phyloP scores from a whole-genome alignment of 208 protist species.

The Borovskyia barvae region DNA sequence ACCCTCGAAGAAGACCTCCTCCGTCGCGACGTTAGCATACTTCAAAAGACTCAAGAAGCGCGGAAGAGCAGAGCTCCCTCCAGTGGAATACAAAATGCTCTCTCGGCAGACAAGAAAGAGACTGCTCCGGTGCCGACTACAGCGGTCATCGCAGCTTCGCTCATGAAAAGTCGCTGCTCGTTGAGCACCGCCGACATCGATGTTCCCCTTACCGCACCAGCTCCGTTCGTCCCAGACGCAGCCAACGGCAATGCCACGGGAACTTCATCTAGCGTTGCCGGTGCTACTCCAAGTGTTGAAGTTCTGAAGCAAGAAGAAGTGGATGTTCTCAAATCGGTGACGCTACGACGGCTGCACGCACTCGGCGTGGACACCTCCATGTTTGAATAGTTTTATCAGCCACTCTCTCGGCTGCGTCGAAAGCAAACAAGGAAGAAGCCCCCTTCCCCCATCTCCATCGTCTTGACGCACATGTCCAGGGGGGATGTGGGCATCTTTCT shows the following conservation, averaged over 20 bases:
- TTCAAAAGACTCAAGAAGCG: constrained; percentile 7
- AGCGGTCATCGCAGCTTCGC: background rate
- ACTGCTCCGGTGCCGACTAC: background rate
- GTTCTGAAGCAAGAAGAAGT: constrained; percentile 73
- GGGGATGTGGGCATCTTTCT: background rate
- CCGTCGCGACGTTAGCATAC: constrained; percentile 9
- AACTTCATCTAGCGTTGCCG: background rate
- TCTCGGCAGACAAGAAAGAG: background rate
- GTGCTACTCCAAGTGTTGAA: constrained; percentile 11
- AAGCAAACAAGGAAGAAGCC: too few species aligned
- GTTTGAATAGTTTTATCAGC: constrained; percentile 19
- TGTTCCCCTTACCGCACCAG: constrained; percentile 11
- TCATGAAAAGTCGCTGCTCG: background rate
- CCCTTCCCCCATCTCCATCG: too few species aligned
- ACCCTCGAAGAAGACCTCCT: constrained; percentile 49
- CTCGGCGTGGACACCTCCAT: constrained; percentile 63
- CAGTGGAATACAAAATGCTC: background rate
- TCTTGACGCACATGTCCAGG: too few species aligned
- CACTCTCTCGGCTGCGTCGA: too few species aligned
- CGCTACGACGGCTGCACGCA: constrained; percentile 49
- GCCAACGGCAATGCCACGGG: background rate
- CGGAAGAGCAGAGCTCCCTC: background rate
- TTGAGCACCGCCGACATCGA: constrained; percentile 13
- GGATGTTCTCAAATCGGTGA: constrained; percentile 61
- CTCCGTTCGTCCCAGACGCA: constrained; percentile 3